Conservation (phyloP, 371 early-diverging fungal species). For the Apophysomyces elegans region DNA sequence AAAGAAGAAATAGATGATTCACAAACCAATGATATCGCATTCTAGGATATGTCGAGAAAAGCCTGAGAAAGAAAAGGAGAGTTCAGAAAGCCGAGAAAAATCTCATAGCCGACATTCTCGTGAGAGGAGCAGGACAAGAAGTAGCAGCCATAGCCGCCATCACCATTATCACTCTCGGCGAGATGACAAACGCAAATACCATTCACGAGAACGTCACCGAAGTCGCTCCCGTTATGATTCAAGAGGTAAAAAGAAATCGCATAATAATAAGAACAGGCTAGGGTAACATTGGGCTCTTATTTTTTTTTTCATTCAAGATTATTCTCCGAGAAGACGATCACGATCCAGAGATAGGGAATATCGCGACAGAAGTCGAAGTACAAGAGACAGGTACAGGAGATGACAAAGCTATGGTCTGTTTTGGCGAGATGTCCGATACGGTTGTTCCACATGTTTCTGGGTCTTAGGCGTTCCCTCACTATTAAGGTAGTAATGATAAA, state of each 20-base stretch:
- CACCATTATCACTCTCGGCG: not conserved
- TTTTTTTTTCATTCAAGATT: not conserved
- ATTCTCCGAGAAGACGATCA: slow-evolving; percentile 3
- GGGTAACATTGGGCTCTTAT: not conserved
- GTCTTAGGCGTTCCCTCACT: too few relatives aligned
- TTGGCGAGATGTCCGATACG: not conserved
- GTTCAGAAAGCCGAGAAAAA: not conserved
- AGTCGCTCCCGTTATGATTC: slow-evolving; percentile 2
- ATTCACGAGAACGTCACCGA: slow-evolving; percentile 8
- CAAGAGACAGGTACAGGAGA: not conserved
- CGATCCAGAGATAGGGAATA: not conserved
- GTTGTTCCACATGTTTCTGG: too few relatives aligned
- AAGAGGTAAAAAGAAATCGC: not conserved
- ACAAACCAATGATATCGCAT: not conserved
- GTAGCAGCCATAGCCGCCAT: not conserved
- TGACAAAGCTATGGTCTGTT: not conserved
- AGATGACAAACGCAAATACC: slow-evolving; percentile 6
- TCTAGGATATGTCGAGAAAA: slow-evolving; percentile 2
- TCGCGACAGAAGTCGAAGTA: not conserved
- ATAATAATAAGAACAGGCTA: not conserved
- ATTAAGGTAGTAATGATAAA: too few relatives aligned
- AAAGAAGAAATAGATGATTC: not conserved
- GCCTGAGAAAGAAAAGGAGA: not conserved
- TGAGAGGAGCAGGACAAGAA: not conserved
- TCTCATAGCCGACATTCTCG: not conserved